phyloP scores from a whole-genome alignment of 305 asterid genomes.

The Solanum hybrid region DNA sequence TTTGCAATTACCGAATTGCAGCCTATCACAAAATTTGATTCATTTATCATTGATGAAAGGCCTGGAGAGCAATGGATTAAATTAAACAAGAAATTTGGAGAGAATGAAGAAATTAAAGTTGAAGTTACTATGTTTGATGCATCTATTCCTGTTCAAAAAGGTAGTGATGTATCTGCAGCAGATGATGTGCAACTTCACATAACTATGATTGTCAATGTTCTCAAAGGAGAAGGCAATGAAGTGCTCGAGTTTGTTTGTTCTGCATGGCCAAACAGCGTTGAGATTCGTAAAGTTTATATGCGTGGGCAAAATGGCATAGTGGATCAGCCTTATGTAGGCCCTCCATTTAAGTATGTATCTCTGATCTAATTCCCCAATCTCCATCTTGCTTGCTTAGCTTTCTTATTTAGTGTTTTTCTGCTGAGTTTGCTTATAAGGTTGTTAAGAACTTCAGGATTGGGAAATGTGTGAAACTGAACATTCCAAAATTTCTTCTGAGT shows the following conservation, averaged over 20 bases:
- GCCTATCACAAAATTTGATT: conserved; percentile 46
- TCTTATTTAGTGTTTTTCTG: neutral
- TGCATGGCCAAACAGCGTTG: conserved; percentile 74
- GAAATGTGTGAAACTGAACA: neutral
- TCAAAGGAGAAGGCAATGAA: conserved; percentile 49
- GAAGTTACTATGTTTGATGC: conserved; percentile 93
- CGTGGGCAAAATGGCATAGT: conserved; percentile 27
- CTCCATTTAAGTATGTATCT: conserved; percentile 54
- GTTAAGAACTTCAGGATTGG: neutral
- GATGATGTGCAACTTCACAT: conserved; percentile 60
- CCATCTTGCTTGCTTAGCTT: neutral
- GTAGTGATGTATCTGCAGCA: conserved; percentile 27
- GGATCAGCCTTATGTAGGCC: conserved; percentile 48
- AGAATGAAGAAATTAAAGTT: conserved; percentile 66
- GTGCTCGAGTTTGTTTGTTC: conserved; percentile 72
- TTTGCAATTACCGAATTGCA: conserved; percentile 23
- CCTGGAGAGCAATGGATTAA: conserved; percentile 84
- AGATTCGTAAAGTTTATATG: conserved; percentile 48
- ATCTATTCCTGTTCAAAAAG: conserved; percentile 42
- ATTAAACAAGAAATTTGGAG: conserved; percentile 52
- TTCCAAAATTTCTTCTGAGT: neutral
- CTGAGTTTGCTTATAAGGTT: neutral
- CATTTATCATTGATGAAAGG: conserved; percentile 62
- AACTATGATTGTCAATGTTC: conserved; percentile 43
- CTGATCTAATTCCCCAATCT: neutral